A percentile compares a stretch with the other conserved stretches of the same genome.
phyloP scores from a whole-genome alignment of 345 rosid genomes.

The Eucalyptus melliodora region DNA sequence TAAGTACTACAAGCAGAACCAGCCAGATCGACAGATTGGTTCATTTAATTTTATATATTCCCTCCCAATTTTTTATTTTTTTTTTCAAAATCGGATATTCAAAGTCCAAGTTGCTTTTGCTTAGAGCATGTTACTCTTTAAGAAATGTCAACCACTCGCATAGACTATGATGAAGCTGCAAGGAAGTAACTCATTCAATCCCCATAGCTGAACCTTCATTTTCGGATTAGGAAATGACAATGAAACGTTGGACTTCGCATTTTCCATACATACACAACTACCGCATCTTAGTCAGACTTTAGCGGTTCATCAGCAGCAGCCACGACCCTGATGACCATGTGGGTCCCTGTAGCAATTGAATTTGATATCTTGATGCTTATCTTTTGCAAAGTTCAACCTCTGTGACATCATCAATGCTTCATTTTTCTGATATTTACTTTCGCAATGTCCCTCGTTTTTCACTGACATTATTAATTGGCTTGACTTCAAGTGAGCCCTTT shows the following conservation, averaged over 20 bases:
- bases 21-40: not conserved
- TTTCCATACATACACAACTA: not conserved
- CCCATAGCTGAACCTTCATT: not conserved
- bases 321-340: not conserved
- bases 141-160: not conserved
- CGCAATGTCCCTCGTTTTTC: not conserved
- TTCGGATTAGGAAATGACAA: not conserved
- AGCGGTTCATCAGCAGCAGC: not conserved
- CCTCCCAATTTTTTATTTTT: not conserved
- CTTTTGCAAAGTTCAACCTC: not conserved
- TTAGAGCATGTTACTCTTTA: not conserved
- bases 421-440: not conserved
- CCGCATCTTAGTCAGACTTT: conserved; percentile 1
- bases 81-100: not conserved
- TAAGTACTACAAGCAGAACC: not conserved
- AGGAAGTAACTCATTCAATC: not conserved
- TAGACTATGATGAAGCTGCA: not conserved
- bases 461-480: not conserved
- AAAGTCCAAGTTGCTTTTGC: not conserved
- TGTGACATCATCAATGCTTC: not conserved
- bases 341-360: not conserved
- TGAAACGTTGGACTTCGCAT: not conserved
- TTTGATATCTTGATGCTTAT: not conserved
- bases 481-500: not conserved
- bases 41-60: not conserved